Conservation (phyloP, 1,139 yeast species). For the Saccharomyces uvarum region DNA sequence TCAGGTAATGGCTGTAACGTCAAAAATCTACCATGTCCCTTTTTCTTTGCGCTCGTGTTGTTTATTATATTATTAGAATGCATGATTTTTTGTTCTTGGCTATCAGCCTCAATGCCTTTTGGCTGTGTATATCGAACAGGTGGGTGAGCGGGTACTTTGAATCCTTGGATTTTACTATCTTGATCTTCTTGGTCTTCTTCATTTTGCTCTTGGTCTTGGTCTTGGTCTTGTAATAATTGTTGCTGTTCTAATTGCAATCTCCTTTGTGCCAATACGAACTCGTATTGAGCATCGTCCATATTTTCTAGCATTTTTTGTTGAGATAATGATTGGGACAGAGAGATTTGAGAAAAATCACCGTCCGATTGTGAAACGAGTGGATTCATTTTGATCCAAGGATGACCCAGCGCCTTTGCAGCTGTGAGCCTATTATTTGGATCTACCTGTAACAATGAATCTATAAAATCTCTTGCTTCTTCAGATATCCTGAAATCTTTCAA, state of each 20-base stretch:
- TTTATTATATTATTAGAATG: slow-evolving; percentile 5
- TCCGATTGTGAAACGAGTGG: not conserved
- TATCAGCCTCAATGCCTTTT: slow-evolving; percentile 9
- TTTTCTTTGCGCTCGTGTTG: slow-evolving; percentile 9
- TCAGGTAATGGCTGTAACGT: slow-evolving; percentile 40
- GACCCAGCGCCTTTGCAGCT: slow-evolving; percentile 64
- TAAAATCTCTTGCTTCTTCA: slow-evolving; percentile 57
- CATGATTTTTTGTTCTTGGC: slow-evolving; percentile 11
- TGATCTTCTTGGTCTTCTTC: slow-evolving; percentile 9
- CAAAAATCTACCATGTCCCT: slow-evolving; percentile 44
- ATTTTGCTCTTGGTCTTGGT: slow-evolving; percentile 8
- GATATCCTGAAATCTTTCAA: slow-evolving; percentile 61
- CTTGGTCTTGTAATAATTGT: slow-evolving; percentile 7
- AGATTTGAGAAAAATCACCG: slow-evolving; percentile 37
- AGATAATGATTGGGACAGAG: slow-evolving; percentile 64
- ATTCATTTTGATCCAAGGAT: slow-evolving; percentile 42
- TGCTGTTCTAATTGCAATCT: slow-evolving; percentile 31
- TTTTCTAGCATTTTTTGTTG: slow-evolving; percentile 55
- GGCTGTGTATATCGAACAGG: slow-evolving; percentile 28
- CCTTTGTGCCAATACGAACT: slow-evolving; percentile 32
- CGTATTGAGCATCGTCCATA: slow-evolving; percentile 32
- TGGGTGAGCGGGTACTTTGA: slow-evolving; percentile 34
- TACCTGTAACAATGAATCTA: slow-evolving; percentile 61
- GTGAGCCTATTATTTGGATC: slow-evolving; percentile 64
- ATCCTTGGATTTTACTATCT: slow-evolving; percentile 12